phyloP scores from a whole-genome alignment of 805 yeast species.

The Kodamaea sagamina region DNA sequence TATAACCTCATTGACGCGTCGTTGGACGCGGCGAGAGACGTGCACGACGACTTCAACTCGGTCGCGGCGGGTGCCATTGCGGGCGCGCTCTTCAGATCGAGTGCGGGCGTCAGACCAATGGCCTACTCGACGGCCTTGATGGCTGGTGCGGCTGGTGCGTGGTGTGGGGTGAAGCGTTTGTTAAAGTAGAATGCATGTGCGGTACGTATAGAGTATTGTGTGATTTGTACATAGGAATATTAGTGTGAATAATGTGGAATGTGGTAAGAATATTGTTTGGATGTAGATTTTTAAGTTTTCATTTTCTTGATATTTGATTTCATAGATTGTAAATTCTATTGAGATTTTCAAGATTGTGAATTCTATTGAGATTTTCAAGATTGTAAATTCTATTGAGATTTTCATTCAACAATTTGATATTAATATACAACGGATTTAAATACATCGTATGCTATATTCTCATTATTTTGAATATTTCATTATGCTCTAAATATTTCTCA shows the following conservation, averaged over 20 bases:
- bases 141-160: constrained; percentile 88
- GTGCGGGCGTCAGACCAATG: constrained; percentile 86
- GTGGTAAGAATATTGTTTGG: background rate
- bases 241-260: background rate
- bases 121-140: constrained; percentile 79
- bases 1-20: constrained; percentile 83
- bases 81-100: constrained; percentile 87
- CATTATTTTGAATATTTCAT: no score
- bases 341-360: no score
- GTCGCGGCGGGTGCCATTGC: constrained; percentile 86
- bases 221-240: constrained; percentile 3
- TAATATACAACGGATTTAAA: no score
- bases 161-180: constrained; percentile 78
- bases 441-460: no score
- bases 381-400: no score
- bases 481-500: background rate
- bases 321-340: no score
- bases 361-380: no score
- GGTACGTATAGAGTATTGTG: constrained; percentile 3
- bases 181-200: constrained; percentile 11
- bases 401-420: no score
- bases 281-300: no score
- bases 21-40: constrained; percentile 79
- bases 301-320: no score
- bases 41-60: constrained; percentile 84